phyloP scores from a whole-genome alignment of 192 early-diverging fungal genomes.

The Spinellus fusiger region DNA sequence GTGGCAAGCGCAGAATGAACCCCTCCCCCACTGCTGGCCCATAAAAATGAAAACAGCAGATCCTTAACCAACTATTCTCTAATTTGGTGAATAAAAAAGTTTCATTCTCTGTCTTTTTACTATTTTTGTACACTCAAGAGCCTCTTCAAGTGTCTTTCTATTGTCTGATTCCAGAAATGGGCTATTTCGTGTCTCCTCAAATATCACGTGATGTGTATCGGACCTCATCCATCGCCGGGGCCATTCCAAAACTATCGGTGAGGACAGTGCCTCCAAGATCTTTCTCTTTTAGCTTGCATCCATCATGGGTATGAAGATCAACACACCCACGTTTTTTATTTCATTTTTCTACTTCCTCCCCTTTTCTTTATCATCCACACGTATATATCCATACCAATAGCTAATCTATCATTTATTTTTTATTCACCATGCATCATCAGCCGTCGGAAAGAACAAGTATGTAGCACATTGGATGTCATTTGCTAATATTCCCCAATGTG shows the following conservation, averaged over 20 bases:
- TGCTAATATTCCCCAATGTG: slow-evolving; percentile 6
- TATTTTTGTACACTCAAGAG: not conserved
- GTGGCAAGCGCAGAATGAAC: slow-evolving; percentile 83
- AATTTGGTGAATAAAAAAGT: not conserved
- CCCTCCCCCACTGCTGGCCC: slow-evolving; percentile 44
- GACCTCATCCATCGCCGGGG: too few relatives aligned
- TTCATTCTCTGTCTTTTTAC: not conserved
- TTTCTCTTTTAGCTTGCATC: slow-evolving; percentile 14
- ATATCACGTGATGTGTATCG: too few relatives aligned
- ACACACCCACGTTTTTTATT: not conserved
- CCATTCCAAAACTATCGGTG: not conserved
- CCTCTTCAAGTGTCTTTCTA: too few relatives aligned
- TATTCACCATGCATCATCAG: slow-evolving; percentile 15
- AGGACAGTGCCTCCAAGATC: not conserved
- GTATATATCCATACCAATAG: not conserved
- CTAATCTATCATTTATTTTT: slow-evolving; percentile 3
- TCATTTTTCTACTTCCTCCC: slow-evolving; percentile 2
- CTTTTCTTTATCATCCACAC: not conserved
- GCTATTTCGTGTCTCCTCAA: too few relatives aligned
- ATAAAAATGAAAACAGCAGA: slow-evolving; percentile 14
- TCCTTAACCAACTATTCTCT: not conserved
- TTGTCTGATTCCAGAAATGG: too few relatives aligned
- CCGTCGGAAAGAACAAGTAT: slow-evolving; percentile 73
- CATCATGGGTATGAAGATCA: slow-evolving; percentile 20
- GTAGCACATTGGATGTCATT: slow-evolving; percentile 4